These are phyloP conservation scores for Terana coerulea DNA, from an alignment of 768 basidiomycete species.

Conservation along the genomic window DNA sequence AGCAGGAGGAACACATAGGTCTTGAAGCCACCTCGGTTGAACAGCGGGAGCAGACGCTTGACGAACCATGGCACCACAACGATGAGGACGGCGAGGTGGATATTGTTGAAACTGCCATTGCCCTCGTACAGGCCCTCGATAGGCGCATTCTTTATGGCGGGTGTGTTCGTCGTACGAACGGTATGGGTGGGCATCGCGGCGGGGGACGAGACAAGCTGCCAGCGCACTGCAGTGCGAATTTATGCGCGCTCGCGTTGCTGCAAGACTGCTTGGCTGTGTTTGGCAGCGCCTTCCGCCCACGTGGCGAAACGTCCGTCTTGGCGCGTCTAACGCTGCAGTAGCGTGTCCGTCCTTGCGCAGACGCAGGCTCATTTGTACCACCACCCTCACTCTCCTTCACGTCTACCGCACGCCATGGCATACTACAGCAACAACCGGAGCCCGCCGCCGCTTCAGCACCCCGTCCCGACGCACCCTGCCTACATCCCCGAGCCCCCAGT, in stretches of 20 bases:
- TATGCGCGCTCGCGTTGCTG: slow-evolving; percentile 2
- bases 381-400: not conserved
- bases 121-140: slow-evolving; percentile 81
- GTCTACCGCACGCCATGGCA: slow-evolving; percentile 15
- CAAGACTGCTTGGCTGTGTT: slow-evolving; percentile 9
- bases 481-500: slow-evolving; percentile 82
- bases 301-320: slow-evolving; percentile 5
- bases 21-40: slow-evolving; percentile 81
- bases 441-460: slow-evolving; percentile 82
- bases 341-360: too few species aligned
- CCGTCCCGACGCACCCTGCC: slow-evolving; percentile 83
- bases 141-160: slow-evolving; percentile 84
- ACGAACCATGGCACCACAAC: slow-evolving; percentile 80
- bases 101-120: slow-evolving; percentile 79
- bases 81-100: slow-evolving; percentile 72
- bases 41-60: slow-evolving; percentile 76
- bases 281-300: slow-evolving; percentile 9
- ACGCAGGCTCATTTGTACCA: not conserved
- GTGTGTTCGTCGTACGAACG: slow-evolving; percentile 60
- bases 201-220: not conserved
- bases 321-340: slow-evolving; percentile 4
- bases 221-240: slow-evolving; percentile 6
- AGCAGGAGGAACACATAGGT: slow-evolving; percentile 80
- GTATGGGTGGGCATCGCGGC: slow-evolving; percentile 39
- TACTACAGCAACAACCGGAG: slow-evolving; percentile 45